A percentile compares a stretch with the other conserved stretches of the same genome.
These are phyloP conservation scores for Sphagnum magellanicum DNA, from an alignment of 228 moss, liverwort and hornwort genomes.

Conservation along the genomic window DNA sequence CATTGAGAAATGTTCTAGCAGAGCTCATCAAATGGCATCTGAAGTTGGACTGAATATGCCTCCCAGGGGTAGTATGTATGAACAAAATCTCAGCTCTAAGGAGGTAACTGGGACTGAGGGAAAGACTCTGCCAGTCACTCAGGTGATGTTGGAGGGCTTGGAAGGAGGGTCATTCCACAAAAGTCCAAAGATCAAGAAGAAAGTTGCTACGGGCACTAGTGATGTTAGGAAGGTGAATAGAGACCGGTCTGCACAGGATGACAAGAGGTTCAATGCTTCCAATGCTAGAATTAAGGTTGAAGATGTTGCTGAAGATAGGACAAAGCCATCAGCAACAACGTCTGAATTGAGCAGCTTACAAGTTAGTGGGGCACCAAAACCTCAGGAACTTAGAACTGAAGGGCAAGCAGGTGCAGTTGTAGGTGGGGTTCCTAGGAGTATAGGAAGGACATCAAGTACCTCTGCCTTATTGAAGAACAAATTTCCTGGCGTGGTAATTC, in stretches of 20 bases:
- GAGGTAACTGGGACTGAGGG: constrained; percentile 6
- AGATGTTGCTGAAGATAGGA: constrained; percentile 45
- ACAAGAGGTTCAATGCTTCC: constrained; percentile 23
- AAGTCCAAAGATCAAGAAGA: constrained; percentile 14
- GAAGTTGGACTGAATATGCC: too few relatives aligned
- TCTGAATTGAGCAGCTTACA: constrained; percentile 35
- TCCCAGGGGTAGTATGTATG: too few relatives aligned
- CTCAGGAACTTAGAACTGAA: constrained; percentile 53
- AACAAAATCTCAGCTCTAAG: not conserved
- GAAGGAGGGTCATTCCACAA: constrained; percentile 7
- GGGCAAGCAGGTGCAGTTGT: constrained; percentile 64
- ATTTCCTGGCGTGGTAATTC: constrained; percentile 36
- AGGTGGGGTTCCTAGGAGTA: constrained; percentile 38
- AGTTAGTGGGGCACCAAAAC: constrained; percentile 31
- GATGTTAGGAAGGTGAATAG: constrained; percentile 14
- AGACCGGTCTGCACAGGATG: constrained; percentile 25
- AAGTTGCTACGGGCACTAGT: constrained; percentile 15
- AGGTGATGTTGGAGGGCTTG: constrained; percentile 9
- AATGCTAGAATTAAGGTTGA: constrained; percentile 56
- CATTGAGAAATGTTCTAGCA: constrained; percentile 13
- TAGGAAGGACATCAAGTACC: constrained; percentile 38
- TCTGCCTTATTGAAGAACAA: constrained; percentile 35
- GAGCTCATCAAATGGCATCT: not conserved
- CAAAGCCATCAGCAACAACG: constrained; percentile 41
- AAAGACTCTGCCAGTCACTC: constrained; percentile 10